These are phyloP conservation scores for Cladosporium austrohemisphaericum DNA, from an alignment of 2,329 filamentous ascomycete genomes.

Conservation along the genomic window DNA sequence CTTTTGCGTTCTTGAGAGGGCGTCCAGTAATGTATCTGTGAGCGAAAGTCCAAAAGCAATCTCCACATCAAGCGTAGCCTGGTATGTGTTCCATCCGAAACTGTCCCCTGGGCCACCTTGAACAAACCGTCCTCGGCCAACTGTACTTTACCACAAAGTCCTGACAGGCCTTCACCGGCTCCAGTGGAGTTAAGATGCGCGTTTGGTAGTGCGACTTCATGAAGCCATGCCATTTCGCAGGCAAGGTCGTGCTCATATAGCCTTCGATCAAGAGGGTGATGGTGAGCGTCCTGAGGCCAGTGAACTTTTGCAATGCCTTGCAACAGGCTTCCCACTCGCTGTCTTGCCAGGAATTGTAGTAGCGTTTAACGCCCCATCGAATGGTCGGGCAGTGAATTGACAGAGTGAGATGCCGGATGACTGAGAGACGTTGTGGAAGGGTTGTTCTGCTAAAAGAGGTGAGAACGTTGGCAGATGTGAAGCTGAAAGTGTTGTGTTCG, in stretches of 20 bases:
- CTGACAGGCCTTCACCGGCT: neutral
- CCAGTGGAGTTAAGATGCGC: neutral
- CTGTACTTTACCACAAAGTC: neutral
- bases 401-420: neutral
- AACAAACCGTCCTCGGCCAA: neutral
- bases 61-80: neutral
- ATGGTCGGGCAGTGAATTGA: neutral
- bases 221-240: neutral
- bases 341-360: neutral
- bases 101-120: neutral
- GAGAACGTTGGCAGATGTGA: neutral
- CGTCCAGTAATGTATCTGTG: too few species aligned
- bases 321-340: neutral
- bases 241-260: too few species aligned
- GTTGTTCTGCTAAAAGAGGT: neutral
- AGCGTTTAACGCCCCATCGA: neutral
- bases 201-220: neutral
- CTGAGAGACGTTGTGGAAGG: neutral
- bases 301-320: neutral
- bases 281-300: neutral
- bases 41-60: too few species aligned
- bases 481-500: neutral
- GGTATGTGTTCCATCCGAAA: neutral
- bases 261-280: neutral
- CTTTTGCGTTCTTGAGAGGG: too few species aligned